These are phyloP conservation scores for Brettanomyces sp. DNA, from an alignment of 805 yeast species.

Conservation along the genomic window DNA sequence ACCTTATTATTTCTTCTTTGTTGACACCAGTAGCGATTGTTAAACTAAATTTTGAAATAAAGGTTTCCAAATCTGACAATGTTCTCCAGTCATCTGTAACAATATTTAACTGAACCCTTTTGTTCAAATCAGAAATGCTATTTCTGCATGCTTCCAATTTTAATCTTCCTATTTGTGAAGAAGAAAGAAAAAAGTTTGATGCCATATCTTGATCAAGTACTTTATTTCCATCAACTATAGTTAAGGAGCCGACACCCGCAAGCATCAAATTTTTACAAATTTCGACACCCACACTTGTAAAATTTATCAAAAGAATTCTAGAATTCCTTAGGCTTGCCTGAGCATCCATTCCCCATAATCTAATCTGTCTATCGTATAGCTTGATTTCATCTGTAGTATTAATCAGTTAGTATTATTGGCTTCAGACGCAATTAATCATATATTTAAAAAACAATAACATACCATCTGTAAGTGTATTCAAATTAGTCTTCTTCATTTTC, in stretches of 20 bases:
- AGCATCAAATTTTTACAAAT: constrained; percentile 74
- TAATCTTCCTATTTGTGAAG: constrained; percentile 42
- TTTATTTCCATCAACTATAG: constrained; percentile 50
- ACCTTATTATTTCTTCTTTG: constrained; percentile 27
- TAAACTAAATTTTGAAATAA: constrained; percentile 51
- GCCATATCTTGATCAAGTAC: constrained; percentile 57
- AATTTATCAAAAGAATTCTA: constrained; percentile 55
- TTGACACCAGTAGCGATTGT: constrained; percentile 66
- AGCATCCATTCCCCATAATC: constrained; percentile 94
- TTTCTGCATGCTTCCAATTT: constrained; percentile 47
- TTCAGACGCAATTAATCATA: neutral
- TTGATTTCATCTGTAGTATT: constrained; percentile 63
- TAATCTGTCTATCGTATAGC: constrained; percentile 85
- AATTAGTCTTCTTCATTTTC: neutral
- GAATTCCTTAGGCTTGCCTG: constrained; percentile 71
- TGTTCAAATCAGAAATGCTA: constrained; percentile 66
- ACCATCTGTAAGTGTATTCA: constrained; percentile 2
- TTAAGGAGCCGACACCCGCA: constrained; percentile 78
- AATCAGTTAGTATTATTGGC: neutral
- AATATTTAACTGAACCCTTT: constrained; percentile 50
- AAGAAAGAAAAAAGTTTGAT: constrained; percentile 64
- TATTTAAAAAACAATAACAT: neutral
- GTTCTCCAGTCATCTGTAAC: constrained; percentile 7
- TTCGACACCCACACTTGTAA: constrained; percentile 77
- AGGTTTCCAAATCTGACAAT: constrained; percentile 23